phyloP scores from a whole-genome alignment of 2,329 filamentous ascomycete genomes.

The Fusarium sarcochroum region DNA sequence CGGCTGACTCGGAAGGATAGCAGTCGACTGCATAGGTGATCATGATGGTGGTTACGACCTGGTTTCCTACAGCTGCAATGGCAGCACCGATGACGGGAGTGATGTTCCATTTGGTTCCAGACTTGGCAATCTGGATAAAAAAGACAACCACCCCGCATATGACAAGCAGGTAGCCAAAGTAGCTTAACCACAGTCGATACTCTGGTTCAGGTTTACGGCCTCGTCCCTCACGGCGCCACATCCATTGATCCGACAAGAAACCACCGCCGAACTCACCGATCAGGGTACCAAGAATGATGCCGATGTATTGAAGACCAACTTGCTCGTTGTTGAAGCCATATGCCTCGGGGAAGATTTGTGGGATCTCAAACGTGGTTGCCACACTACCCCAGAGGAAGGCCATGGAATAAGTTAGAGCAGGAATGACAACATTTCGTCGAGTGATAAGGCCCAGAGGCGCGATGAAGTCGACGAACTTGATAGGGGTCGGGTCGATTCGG shows the following conservation, averaged over 20 bases:
- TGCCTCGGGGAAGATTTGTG: constrained; percentile 68
- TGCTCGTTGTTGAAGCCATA: constrained; percentile 71
- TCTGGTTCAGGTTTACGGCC: constrained; percentile 59
- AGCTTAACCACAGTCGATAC: constrained; percentile 69
- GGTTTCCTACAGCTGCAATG: constrained; percentile 68
- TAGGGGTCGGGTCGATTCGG: constrained; percentile 32
- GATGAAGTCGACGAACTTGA: constrained; percentile 27
- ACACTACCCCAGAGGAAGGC: constrained; percentile 63
- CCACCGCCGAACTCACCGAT: constrained; percentile 72
- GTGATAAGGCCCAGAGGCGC: constrained; percentile 24
- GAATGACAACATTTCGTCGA: constrained; percentile 50
- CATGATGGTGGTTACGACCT: constrained; percentile 72
- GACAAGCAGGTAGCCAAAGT: constrained; percentile 64
- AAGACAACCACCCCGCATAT: constrained; percentile 69
- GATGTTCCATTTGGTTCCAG: constrained; percentile 64
- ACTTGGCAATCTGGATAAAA: constrained; percentile 62
- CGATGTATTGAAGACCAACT: constrained; percentile 70
- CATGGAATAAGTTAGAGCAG: constrained; percentile 66
- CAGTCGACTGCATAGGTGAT: constrained; percentile 74
- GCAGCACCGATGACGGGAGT: constrained; percentile 69
- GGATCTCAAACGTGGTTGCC: constrained; percentile 68
- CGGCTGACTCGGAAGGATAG: constrained; percentile 64
- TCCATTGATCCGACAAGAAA: constrained; percentile 66
- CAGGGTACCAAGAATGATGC: constrained; percentile 68
- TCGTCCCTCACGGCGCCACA: constrained; percentile 57